phyloP scores from a whole-genome alignment of 2,329 filamentous ascomycete genomes.

The Penicillium brevicompactum region DNA sequence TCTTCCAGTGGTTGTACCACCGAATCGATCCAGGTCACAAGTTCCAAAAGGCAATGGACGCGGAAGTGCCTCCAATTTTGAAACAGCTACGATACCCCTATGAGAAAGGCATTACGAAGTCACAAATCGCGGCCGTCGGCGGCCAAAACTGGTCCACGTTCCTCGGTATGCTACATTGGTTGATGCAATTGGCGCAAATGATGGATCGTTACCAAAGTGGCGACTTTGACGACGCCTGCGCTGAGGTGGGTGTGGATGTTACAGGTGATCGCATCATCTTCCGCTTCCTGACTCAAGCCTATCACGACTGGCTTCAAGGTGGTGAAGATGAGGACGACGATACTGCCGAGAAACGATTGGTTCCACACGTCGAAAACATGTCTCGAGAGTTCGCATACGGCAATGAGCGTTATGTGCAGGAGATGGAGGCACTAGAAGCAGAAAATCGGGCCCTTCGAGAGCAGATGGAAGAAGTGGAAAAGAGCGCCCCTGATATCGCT shows the following conservation, averaged over 20 bases:
- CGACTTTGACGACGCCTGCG: conserved; percentile 85
- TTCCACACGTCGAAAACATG: conserved; percentile 86
- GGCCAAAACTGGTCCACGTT: conserved; percentile 98
- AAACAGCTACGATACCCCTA: conserved; percentile 95
- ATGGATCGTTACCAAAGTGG: conserved; percentile 78
- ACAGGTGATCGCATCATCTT: conserved; percentile 91
- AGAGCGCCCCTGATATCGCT: conserved; percentile 78
- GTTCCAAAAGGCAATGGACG: conserved; percentile 92
- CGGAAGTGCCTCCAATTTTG: conserved; percentile 87
- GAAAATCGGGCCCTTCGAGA: conserved; percentile 79
- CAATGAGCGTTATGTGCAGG: conserved; percentile 81
- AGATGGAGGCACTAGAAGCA: conserved; percentile 81
- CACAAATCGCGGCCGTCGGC: conserved; percentile 89
- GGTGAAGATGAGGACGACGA: conserved; percentile 86
- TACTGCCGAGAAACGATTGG: conserved; percentile 75
- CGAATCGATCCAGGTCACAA: conserved; percentile 91
- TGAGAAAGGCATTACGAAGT: conserved; percentile 94
- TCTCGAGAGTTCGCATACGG: conserved; percentile 80
- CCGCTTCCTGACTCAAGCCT: conserved; percentile 84
- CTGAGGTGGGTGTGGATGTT: conserved; percentile 85
- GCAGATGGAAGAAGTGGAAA: conserved; percentile 87
- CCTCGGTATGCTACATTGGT: conserved; percentile 92
- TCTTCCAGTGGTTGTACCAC: conserved; percentile 98
- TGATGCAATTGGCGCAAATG: conserved; percentile 97
- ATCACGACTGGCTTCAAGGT: conserved; percentile 90